These are phyloP conservation scores for Parafenestella ontariensis DNA, from an alignment of 2,329 filamentous ascomycete species.

Conservation along the genomic window DNA sequence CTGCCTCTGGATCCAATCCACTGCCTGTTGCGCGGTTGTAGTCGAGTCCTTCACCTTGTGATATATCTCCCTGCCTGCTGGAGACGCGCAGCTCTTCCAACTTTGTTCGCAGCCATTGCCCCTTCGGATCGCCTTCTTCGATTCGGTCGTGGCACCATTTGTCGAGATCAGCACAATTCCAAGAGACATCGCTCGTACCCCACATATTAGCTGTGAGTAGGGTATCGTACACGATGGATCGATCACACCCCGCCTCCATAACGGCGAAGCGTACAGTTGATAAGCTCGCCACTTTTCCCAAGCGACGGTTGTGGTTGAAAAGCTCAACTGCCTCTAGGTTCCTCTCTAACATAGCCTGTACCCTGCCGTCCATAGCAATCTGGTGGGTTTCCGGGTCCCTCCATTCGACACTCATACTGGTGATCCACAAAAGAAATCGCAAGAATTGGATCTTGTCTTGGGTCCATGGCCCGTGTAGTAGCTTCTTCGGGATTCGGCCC, in stretches of 20 bases:
- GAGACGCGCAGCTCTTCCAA: constrained; percentile 24
- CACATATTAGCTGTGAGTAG: constrained; percentile 29
- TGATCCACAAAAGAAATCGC: constrained; percentile 40
- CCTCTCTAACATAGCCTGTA: constrained; percentile 32
- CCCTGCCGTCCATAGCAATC: constrained; percentile 24
- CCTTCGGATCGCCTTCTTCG: constrained; percentile 29
- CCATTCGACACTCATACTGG: constrained; percentile 44
- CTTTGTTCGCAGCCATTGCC: constrained; percentile 35
- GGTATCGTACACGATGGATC: constrained; percentile 42
- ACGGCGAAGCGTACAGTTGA: constrained; percentile 36
- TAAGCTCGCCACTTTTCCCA: constrained; percentile 34
- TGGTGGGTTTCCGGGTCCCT: constrained; percentile 14
- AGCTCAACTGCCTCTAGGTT: constrained; percentile 44
- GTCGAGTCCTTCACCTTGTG: not conserved
- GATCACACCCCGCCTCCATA: constrained; percentile 37
- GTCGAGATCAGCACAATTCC: constrained; percentile 27
- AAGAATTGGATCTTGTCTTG: constrained; percentile 38
- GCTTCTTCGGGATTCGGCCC: constrained; percentile 38
- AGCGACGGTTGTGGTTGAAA: constrained; percentile 42
- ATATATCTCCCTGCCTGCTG: not conserved
- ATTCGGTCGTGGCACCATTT: constrained; percentile 37
- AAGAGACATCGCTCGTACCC: constrained; percentile 13
- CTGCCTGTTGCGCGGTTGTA: not conserved
- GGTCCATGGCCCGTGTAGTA: constrained; percentile 38
- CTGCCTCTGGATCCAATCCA: constrained; percentile 16